phyloP scores from a whole-genome alignment of 1,284 basidiomycete species.

The Moniliophthora roreri region DNA sequence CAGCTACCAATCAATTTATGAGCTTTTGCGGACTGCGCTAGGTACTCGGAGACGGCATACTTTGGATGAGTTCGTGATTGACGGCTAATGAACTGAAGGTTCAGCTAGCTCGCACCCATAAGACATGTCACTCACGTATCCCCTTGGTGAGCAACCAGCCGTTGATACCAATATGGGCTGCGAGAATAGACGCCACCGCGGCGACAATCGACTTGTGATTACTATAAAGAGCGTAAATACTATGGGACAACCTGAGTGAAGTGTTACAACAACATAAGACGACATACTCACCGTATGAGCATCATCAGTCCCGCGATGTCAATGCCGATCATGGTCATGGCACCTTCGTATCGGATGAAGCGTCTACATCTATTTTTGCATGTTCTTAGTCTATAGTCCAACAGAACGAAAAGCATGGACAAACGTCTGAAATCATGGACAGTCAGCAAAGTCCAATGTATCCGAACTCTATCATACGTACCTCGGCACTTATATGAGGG shows the following conservation, averaged over 20 bases:
- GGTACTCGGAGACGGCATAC: too few relatives aligned
- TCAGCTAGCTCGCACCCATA: not conserved
- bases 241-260: conserved; percentile 10
- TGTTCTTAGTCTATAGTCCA: conserved; percentile 10
- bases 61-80: too few relatives aligned
- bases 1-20: too few relatives aligned
- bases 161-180: conserved; percentile 34
- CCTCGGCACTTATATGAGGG: not conserved
- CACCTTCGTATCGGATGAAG: conserved; percentile 45
- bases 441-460: not conserved
- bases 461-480: not conserved
- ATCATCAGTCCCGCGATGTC: conserved; percentile 43
- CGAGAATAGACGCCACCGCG: conserved; percentile 26
- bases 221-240: conserved; percentile 31
- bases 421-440: not conserved
- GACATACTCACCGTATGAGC: conserved; percentile 38
- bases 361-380: conserved; percentile 28
- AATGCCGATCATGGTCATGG: conserved; percentile 43
- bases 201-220: conserved; percentile 21
- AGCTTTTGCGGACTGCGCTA: too few relatives aligned
- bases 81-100: not conserved
- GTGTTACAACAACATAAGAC: conserved; percentile 6
- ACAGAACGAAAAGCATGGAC: not conserved
- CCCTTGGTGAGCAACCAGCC: conserved; percentile 37
- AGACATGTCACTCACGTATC: conserved; percentile 16